These are phyloP conservation scores for Colletotrichum sp. DNA, from an alignment of 2,329 filamentous ascomycete species.

Conservation along the genomic window DNA sequence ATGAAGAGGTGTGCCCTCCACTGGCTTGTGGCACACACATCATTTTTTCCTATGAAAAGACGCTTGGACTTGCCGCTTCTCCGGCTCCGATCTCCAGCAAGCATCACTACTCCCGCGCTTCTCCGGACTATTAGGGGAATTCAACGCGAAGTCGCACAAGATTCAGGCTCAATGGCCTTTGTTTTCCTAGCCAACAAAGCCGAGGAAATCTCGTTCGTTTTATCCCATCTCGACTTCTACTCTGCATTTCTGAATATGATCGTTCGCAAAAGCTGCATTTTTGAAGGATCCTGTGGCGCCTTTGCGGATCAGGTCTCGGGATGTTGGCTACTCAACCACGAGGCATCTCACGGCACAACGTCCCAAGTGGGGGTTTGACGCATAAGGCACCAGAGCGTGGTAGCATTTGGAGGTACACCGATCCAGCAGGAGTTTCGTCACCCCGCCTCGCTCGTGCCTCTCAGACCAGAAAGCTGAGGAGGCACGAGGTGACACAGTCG, in stretches of 20 bases:
- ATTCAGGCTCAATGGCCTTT: neutral
- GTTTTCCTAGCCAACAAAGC: neutral
- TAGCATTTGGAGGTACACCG: neutral
- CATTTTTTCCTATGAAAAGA: neutral
- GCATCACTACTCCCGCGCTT: neutral
- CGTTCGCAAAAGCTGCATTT: neutral
- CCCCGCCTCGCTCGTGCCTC: neutral
- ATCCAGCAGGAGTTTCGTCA: slow-evolving; percentile 4
- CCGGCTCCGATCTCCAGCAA: neutral
- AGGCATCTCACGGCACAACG: slow-evolving; percentile 2
- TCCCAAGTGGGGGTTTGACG: neutral
- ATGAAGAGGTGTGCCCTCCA: neutral
- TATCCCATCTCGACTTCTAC: neutral
- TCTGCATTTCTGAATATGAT: neutral
- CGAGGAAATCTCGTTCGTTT: neutral
- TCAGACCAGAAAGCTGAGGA: neutral
- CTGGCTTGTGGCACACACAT: neutral
- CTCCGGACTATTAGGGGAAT: neutral
- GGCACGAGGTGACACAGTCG: neutral
- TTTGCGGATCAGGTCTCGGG: neutral
- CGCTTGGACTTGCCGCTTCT: neutral
- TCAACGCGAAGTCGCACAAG: neutral
- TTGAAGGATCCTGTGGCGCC: neutral
- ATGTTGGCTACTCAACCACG: slow-evolving; percentile 8
- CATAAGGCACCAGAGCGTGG: neutral